Conservation (phyloP, 2,329 filamentous ascomycete species). For the Amauroascus niger region DNA sequence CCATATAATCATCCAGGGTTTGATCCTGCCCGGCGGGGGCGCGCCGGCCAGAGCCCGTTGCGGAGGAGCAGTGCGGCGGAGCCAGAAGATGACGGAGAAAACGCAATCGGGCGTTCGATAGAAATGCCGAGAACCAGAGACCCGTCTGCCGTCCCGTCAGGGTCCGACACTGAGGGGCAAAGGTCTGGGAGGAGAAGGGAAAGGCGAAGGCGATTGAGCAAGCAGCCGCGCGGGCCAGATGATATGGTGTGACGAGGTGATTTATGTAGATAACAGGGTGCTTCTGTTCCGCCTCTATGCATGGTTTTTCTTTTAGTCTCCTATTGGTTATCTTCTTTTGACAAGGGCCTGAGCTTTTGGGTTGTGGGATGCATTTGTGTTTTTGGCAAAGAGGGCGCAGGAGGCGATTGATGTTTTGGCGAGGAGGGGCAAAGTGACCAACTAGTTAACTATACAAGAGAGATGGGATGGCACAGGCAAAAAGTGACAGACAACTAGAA, state of each 20-base stretch:
- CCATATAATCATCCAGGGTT: background rate
- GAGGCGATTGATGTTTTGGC: background rate
- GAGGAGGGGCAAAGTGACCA: background rate
- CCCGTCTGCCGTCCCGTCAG: background rate
- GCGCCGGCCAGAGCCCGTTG: constrained; percentile 7
- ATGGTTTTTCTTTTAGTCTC: constrained; percentile 1
- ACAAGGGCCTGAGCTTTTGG: background rate
- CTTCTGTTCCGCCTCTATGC: constrained; percentile 1
- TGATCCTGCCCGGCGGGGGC: constrained; percentile 21
- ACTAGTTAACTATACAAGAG: no score
- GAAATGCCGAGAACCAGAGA: background rate
- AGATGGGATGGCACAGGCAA: background rate
- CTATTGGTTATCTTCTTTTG: background rate
- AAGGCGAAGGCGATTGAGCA: constrained; percentile 12
- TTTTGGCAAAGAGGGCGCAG: background rate
- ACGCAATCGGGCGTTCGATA: background rate
- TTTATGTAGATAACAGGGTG: background rate
- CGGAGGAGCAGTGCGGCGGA: constrained; percentile 7
- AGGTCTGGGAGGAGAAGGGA: constrained; percentile 10
- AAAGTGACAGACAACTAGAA: background rate
- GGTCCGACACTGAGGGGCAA: constrained; percentile 11
- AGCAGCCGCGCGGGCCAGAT: constrained; percentile 8
- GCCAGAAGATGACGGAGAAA: constrained; percentile 20
- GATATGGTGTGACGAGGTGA: constrained; percentile 14
- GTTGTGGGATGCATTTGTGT: background rate